Evolutionary conservation across 257 asterid species (phyloP), one percentile per base, ranked within the genome.

Genomic region (Solanum rostratum): DNA sequence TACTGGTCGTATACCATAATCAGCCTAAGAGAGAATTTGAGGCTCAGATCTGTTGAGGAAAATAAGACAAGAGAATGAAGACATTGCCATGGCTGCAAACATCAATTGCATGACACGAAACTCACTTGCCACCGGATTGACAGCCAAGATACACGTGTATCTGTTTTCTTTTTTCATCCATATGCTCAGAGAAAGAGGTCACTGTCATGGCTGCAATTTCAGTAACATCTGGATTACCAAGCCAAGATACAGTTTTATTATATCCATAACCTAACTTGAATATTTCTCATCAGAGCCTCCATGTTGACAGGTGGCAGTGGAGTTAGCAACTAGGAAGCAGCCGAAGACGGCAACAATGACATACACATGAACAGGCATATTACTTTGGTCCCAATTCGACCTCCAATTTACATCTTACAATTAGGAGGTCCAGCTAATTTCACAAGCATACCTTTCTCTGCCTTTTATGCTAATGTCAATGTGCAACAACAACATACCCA

Each of bases 161-260:
- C 0, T 69, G 29, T 69, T 68, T 33, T 37, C 49, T 37, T 33
- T n/a, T 68, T 19, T 14, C 6, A 68, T 68, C 15, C 78, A 18
- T 18, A 29, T 68, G 78, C 50, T 37, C 50, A 37, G n/a, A 39
- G 79, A 37, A 37, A 70, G n/a, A 83, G 71, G 87, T 88, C 89
- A 82, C 87, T 83, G 88, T 63, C 86, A 84, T 57, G 83, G 78
- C 83, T 74, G 83, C 78, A 74, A 74, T 33, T 39, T 37, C 1
- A 8, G 37, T 24, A 20, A 30, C 18, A 9, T 79, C 5, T 68
- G 37, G 3, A 53, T 80, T 80, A 53, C 84, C 52, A 14, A 52
- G 84, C 71, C 84, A 55, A 54, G 71, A 80, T 80, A 80, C 33
- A 18, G 84, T 33, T 68, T 16, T 37, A 33, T 33, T 37, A 68